Conservation (phyloP, 2,329 filamentous ascomycete genomes). For the Penicillium hesseltinei region DNA sequence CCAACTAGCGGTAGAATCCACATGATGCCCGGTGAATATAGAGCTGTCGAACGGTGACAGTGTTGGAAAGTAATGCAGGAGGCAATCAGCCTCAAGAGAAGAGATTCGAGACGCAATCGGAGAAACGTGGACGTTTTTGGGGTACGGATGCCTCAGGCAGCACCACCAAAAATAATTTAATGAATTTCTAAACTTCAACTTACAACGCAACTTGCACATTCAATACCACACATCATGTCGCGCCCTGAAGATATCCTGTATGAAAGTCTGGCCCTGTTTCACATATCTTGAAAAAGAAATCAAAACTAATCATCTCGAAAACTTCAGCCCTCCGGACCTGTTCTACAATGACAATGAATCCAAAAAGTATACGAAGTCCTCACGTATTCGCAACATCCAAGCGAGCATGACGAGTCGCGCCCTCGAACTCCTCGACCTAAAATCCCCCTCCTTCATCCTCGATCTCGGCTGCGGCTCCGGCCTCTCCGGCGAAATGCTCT, state of each 20-base stretch:
- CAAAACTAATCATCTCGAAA: slow-evolving; percentile 23
- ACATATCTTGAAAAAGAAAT: not conserved
- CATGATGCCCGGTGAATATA: slow-evolving; percentile 55
- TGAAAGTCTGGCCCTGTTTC: slow-evolving; percentile 28
- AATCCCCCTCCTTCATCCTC: slow-evolving; percentile 79
- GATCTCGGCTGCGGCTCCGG: slow-evolving; percentile 97
- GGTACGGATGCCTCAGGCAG: slow-evolving; percentile 13
- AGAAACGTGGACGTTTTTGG: slow-evolving; percentile 16
- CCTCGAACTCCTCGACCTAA: slow-evolving; percentile 82
- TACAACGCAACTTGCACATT: not conserved
- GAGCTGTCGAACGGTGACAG: slow-evolving; percentile 25
- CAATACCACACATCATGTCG: slow-evolving; percentile 67
- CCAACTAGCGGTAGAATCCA: slow-evolving; percentile 94
- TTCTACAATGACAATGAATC: slow-evolving; percentile 97
- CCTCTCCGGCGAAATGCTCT: slow-evolving; percentile 89
- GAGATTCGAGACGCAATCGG: slow-evolving; percentile 1
- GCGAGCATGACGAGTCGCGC: slow-evolving; percentile 91
- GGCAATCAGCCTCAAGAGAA: not conserved
- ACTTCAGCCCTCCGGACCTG: slow-evolving; percentile 78
- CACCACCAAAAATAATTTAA: slow-evolving; percentile 16
- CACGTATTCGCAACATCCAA: slow-evolving; percentile 93
- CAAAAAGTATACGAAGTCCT: slow-evolving; percentile 94
- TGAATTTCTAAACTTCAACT: slow-evolving; percentile 4
- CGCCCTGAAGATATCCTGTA: slow-evolving; percentile 94
- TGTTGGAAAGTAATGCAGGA: slow-evolving; percentile 3